Conservation (phyloP, 129 eudicot genomes). For the Escallonia rubra region DNA sequence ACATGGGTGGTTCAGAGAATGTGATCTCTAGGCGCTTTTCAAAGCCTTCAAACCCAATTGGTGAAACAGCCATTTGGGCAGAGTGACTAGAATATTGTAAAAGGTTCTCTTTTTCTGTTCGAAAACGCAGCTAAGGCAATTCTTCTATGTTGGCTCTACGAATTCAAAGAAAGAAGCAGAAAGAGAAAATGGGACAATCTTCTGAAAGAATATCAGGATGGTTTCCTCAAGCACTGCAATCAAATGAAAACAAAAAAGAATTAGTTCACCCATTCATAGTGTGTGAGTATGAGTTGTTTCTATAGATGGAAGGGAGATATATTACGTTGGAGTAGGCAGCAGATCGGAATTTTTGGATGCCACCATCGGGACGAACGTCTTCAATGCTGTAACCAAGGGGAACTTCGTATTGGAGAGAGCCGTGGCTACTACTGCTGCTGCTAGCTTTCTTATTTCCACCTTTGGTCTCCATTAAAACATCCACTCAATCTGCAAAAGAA, state of each 20-base stretch:
- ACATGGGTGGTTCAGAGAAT: constrained; percentile 20
- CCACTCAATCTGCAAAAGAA: constrained; percentile 5
- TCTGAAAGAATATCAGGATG: constrained; percentile 23
- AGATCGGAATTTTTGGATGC: constrained; percentile 37
- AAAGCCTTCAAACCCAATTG: constrained; percentile 48
- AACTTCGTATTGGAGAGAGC: constrained; percentile 27
- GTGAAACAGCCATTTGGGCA: constrained; percentile 20
- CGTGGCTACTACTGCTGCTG: neutral
- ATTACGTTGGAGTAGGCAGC: constrained; percentile 45
- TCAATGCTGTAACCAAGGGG: constrained; percentile 38
- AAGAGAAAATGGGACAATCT: neutral
- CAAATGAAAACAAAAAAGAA: neutral
- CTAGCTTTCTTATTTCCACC: constrained; percentile 4
- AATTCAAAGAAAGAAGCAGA: neutral
- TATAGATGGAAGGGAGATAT: neutral
- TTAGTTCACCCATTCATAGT: neutral
- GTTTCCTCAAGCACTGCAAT: constrained; percentile 34
- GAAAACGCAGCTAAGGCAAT: neutral
- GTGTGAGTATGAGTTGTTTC: too few species aligned
- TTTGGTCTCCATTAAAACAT: constrained; percentile 35
- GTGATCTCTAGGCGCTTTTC: constrained; percentile 46
- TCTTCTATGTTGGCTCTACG: neutral
- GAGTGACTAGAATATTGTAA: too few species aligned
- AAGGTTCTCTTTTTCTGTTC: too few species aligned
- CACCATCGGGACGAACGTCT: constrained; percentile 44